phyloP scores from a whole-genome alignment of 1,139 yeast species.

The Kodamaea suecica region DNA sequence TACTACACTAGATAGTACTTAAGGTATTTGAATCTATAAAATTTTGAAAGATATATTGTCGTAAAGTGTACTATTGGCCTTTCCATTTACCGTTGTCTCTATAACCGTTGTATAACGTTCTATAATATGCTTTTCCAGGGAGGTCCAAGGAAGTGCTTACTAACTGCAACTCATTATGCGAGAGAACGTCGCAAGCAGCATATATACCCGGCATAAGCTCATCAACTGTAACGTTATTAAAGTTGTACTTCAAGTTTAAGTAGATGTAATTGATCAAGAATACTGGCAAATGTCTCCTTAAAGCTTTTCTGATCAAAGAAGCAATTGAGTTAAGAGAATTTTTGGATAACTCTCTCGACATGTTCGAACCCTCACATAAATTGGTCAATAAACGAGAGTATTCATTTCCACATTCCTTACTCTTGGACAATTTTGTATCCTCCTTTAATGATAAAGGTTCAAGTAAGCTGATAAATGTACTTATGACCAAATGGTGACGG shows the following conservation, averaged over 20 bases:
- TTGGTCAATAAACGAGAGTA: constrained; percentile 61
- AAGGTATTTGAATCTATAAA: too few relatives aligned
- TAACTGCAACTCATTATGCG: constrained; percentile 61
- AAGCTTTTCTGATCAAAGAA: constrained; percentile 51
- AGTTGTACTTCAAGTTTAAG: constrained; percentile 49
- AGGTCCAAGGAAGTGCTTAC: constrained; percentile 70
- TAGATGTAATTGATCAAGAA: constrained; percentile 57
- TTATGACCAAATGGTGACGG: constrained; percentile 66
- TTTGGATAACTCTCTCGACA: constrained; percentile 18
- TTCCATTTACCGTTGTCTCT: constrained; percentile 82
- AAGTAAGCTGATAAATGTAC: constrained; percentile 48
- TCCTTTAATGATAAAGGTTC: constrained; percentile 36
- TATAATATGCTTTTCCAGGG: constrained; percentile 68
- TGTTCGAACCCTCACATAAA: constrained; percentile 64
- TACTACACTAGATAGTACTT: too few relatives aligned
- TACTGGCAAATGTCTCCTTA: constrained; percentile 63
- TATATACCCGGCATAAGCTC: constrained; percentile 57
- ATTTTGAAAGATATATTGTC: too few relatives aligned
- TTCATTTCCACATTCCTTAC: constrained; percentile 38
- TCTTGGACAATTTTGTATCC: constrained; percentile 11
- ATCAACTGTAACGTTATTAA: constrained; percentile 47
- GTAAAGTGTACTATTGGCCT: too few relatives aligned
- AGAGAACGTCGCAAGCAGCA: constrained; percentile 64
- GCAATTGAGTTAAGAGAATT: constrained; percentile 53
- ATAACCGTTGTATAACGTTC: constrained; percentile 67